Evolutionary conservation across 2,329 filamentous ascomycete species (phyloP).

Genomic region (Cladosporium cucumerinum): DNA sequence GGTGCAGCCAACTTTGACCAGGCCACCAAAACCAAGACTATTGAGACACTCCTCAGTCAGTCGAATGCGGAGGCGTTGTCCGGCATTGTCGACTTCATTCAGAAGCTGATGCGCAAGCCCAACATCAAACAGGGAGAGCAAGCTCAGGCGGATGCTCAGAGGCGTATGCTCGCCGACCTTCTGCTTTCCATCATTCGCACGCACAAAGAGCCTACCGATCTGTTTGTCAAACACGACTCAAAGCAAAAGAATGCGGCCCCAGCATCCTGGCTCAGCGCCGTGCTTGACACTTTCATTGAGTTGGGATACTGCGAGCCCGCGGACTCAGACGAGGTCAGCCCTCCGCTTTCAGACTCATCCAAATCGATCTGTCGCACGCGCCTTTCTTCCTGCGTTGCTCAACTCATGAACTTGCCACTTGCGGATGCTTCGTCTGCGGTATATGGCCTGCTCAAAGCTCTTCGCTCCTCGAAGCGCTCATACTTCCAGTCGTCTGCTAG

Average conservation of each 20-base stretch:
- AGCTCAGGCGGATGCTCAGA: slow-evolving; percentile 43
- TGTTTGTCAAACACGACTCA: slow-evolving; percentile 20
- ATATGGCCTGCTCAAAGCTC: slow-evolving; percentile 22
- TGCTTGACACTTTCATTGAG: slow-evolving; percentile 24
- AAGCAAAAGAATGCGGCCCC: slow-evolving; percentile 26
- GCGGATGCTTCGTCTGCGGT: slow-evolving; percentile 21
- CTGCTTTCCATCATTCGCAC: slow-evolving; percentile 48
- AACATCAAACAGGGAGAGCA: slow-evolving; percentile 43
- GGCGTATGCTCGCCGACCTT: slow-evolving; percentile 51
- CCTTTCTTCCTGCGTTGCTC: slow-evolving; percentile 54
- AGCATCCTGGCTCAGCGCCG: slow-evolving; percentile 25
- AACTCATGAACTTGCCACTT: slow-evolving; percentile 40
- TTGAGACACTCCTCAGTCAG: slow-evolving; percentile 68
- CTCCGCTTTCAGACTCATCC: slow-evolving; percentile 44
- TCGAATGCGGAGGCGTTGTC: slow-evolving; percentile 51
- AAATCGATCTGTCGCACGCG: slow-evolving; percentile 53
- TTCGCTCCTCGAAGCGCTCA: slow-evolving; percentile 10
- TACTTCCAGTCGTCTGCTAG: slow-evolving; percentile 17
- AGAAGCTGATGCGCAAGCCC: slow-evolving; percentile 46
- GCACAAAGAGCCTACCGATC: slow-evolving; percentile 32
- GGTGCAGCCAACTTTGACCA: slow-evolving; percentile 80
- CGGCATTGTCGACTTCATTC: slow-evolving; percentile 54
- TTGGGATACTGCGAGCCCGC: slow-evolving; percentile 40
- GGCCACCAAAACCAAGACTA: slow-evolving; percentile 77
- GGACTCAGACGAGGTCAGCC: slow-evolving; percentile 27